Conservation (phyloP, 768 basidiomycete species). For the Termitomyces sp. region DNA sequence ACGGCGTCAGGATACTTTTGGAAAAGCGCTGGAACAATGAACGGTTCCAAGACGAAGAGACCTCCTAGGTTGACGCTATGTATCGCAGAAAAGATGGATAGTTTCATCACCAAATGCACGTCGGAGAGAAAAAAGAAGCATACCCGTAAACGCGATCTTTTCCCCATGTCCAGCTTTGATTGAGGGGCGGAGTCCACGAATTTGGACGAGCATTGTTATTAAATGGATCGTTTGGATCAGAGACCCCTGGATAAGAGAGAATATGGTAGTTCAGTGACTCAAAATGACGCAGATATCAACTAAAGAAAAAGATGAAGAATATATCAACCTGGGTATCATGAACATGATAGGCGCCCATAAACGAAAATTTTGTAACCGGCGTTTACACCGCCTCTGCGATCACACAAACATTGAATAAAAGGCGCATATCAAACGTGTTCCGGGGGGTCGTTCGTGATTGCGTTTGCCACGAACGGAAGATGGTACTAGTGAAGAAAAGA, state of each 20-base stretch:
- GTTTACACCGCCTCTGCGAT: conserved; percentile 4
- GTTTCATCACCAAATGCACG: conserved; percentile 7
- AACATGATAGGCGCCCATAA: conserved; percentile 5
- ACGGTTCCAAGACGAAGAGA: conserved; percentile 72
- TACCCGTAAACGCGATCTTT: conserved; percentile 61
- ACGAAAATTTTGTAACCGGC: not conserved
- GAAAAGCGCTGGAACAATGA: conserved; percentile 63
- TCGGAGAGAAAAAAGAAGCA: conserved; percentile 13
- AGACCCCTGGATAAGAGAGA: conserved; percentile 43
- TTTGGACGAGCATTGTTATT: conserved; percentile 73
- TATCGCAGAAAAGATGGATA: conserved; percentile 5
- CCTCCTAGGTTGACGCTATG: conserved; percentile 74
- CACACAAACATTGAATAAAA: not conserved
- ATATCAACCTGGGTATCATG: not conserved
- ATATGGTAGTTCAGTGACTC: not conserved
- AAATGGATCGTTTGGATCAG: conserved; percentile 70
- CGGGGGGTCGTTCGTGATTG: not conserved
- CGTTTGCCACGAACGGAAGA: not conserved
- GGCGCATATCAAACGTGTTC: not conserved
- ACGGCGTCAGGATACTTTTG: conserved; percentile 59
- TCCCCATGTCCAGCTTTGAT: conserved; percentile 70
- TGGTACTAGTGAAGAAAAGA: not conserved
- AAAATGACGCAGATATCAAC: not conserved
- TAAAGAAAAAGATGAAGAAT: not conserved
- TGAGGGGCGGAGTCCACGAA: conserved; percentile 77